A percentile compares a stretch with the other conserved stretches of the same genome.
Evolutionary conservation across 495 filamentous ascomycete genomes (phyloP).

Genomic region (Thozetella sp.): DNA sequence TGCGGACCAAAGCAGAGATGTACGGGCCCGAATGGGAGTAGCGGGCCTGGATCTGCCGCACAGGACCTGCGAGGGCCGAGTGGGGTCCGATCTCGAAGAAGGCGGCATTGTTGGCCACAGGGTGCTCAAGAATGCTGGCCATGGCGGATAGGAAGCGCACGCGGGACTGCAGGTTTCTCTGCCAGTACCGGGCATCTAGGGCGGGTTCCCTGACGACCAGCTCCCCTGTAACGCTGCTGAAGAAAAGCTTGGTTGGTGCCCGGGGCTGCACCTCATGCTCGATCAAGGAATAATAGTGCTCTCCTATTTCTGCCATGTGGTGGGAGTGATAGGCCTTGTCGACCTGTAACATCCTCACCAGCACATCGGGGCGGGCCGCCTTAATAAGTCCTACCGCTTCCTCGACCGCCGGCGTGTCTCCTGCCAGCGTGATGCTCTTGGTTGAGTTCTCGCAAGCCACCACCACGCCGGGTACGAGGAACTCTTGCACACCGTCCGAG

Average conservation of each 20-base stretch:
- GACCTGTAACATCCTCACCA: slow-evolving; percentile 9
- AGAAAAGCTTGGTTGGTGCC: not conserved
- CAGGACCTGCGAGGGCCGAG: slow-evolving; percentile 41
- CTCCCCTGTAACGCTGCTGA: not conserved
- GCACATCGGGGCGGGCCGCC: slow-evolving; percentile 10
- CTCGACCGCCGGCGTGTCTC: slow-evolving; percentile 11
- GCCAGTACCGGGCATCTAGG: slow-evolving; percentile 29
- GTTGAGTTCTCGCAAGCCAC: slow-evolving; percentile 37
- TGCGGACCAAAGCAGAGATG: slow-evolving; percentile 25
- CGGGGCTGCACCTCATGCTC: not conserved
- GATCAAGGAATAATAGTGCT: slow-evolving; percentile 18
- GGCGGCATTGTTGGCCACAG: slow-evolving; percentile 14
- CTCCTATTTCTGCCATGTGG: slow-evolving; percentile 26
- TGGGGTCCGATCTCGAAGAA: slow-evolving; percentile 62
- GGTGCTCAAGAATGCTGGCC: slow-evolving; percentile 1
- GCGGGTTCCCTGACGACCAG: slow-evolving; percentile 1
- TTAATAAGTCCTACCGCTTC: slow-evolving; percentile 3
- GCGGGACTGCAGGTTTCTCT: slow-evolving; percentile 28
- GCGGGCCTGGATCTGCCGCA: slow-evolving; percentile 43
- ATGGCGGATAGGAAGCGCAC: slow-evolving; percentile 30
- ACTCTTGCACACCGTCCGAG: not conserved
- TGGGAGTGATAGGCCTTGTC: slow-evolving; percentile 30
- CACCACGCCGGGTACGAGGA: not conserved
- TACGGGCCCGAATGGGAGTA: slow-evolving; percentile 18
- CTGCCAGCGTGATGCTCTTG: slow-evolving; percentile 31